These are phyloP conservation scores for Eucalyptus leucophloia DNA, from an alignment of 345 rosid species.

Conservation along the genomic window DNA sequence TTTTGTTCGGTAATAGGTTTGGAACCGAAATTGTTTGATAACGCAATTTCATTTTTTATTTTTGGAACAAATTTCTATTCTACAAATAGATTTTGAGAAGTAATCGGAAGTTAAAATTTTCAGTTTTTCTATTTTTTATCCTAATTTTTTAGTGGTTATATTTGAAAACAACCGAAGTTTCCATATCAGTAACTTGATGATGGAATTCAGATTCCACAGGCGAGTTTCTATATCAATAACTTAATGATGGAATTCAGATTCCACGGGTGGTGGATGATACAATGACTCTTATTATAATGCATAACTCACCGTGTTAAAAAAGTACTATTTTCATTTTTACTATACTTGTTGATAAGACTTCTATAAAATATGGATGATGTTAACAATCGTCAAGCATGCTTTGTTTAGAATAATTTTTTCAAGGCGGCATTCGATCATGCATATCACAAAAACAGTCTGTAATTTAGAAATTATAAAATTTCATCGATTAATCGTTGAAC, in stretches of 20 bases:
- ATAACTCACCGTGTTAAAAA: background rate
- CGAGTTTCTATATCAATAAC: background rate
- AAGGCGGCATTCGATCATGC: too few species aligned
- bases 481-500: too few species aligned
- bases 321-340: background rate
- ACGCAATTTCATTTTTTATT: too few species aligned
- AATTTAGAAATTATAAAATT: too few species aligned
- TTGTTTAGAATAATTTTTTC: background rate
- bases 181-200: background rate
- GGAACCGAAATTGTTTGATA: too few species aligned
- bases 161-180: background rate
- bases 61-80: too few species aligned
- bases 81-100: too few species aligned
- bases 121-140: too few species aligned
- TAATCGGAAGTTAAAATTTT: too few species aligned
- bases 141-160: too few species aligned
- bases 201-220: background rate
- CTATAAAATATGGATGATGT: background rate
- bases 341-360: background rate
- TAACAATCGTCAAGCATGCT: background rate
- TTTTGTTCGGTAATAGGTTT: too few species aligned
- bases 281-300: background rate
- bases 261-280: background rate
- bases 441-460: too few species aligned
- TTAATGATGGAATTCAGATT: background rate